Evolutionary conservation across 805 yeast species (phyloP).

Genomic region (Saturnispora quitensis): DNA sequence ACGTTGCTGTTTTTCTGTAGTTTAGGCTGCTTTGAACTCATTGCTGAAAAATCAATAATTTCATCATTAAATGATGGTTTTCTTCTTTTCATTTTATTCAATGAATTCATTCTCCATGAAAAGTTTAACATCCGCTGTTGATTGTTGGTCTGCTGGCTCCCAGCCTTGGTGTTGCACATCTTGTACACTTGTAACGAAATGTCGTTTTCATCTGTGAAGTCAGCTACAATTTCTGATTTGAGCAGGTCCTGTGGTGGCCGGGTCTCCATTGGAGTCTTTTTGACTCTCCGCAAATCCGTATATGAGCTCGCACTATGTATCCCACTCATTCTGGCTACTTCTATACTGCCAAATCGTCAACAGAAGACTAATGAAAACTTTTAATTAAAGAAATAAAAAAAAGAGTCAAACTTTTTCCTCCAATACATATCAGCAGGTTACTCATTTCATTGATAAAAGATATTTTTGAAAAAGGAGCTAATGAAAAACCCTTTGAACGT

Average conservation of each 20-base stretch:
- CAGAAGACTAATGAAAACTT: not conserved
- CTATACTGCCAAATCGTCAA: not conserved
- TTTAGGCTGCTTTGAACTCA: constrained; percentile 4
- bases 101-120: constrained; percentile 29
- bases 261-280: not conserved
- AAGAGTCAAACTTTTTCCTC: not conserved
- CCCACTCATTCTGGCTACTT: not conserved
- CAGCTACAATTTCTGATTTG: constrained; percentile 22
- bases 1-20: not conserved
- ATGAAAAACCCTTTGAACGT: not conserved
- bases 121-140: constrained; percentile 27
- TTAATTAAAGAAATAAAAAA: not conserved
- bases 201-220: constrained; percentile 20
- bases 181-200: constrained; percentile 28
- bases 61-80: constrained; percentile 8
- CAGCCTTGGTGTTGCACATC: constrained; percentile 26
- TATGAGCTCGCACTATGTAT: not conserved
- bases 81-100: constrained; percentile 19
- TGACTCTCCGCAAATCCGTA: not conserved
- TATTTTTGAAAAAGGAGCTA: not conserved
- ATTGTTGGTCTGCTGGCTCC: constrained; percentile 23
- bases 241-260: constrained; percentile 2
- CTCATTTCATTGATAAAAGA: not conserved
- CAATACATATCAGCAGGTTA: not conserved
- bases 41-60: constrained; percentile 4